These are phyloP conservation scores for Pseudomassariella vexata DNA, from an alignment of 2,329 filamentous ascomycete species.

Conservation along the genomic window DNA sequence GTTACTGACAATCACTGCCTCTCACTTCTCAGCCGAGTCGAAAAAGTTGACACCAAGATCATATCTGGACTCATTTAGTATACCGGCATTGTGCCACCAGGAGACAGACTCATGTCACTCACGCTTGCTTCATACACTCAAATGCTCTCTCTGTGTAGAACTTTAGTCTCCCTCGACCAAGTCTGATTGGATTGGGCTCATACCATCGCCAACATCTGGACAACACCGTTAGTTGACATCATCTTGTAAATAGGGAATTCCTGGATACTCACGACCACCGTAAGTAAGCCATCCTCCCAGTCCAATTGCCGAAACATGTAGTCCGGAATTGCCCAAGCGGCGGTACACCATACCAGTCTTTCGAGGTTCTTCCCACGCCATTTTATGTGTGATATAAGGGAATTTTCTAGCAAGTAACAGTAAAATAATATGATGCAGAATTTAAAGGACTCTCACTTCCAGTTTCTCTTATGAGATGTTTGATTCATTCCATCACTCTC, in stretches of 20 bases:
- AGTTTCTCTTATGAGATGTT: no score
- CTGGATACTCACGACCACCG: no score
- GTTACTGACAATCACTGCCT: no score
- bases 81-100: no score
- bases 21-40: slow-evolving; percentile 47
- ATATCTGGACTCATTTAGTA: no score
- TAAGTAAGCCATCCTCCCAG: slow-evolving; percentile 71
- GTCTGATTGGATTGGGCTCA: background rate
- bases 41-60: slow-evolving; percentile 59
- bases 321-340: slow-evolving; percentile 63
- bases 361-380: slow-evolving; percentile 10
- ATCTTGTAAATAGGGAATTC: no score
- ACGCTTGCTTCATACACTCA: slow-evolving; percentile 55
- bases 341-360: slow-evolving; percentile 41
- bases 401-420: no score
- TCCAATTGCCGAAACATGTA: slow-evolving; percentile 69
- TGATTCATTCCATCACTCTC: no score
- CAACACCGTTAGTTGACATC: no score
- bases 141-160: slow-evolving; percentile 47
- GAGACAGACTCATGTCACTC: no score
- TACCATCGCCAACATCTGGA: slow-evolving; percentile 63
- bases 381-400: background rate
- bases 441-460: no score
- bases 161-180: slow-evolving; percentile 5
- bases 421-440: no score